Evolutionary conservation across 2,329 filamentous ascomycete species (phyloP).

Genomic region (Cladosporium sphaerospermum): DNA sequence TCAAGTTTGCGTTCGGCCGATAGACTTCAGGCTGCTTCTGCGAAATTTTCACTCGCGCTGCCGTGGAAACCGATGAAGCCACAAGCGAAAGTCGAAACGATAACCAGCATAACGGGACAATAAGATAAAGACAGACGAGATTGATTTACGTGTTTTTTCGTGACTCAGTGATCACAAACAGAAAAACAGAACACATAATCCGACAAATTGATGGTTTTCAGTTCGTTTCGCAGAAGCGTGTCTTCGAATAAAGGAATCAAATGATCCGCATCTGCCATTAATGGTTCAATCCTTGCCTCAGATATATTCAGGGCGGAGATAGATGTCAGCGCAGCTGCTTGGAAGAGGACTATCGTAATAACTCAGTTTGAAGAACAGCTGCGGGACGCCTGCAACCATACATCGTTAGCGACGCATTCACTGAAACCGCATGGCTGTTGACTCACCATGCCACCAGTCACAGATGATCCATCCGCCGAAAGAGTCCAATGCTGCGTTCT

Average conservation of each 20-base stretch:
- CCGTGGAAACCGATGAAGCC: too few species aligned
- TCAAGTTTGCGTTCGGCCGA: not conserved
- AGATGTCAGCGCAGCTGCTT: constrained; percentile 27
- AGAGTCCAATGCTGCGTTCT: constrained; percentile 9
- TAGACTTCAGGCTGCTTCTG: not conserved
- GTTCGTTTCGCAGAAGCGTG: too few species aligned
- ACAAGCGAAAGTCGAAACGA: too few species aligned
- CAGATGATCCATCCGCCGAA: constrained; percentile 27
- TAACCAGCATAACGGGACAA: too few species aligned
- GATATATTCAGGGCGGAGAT: constrained; percentile 25
- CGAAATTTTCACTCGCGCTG: not conserved
- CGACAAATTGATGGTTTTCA: too few species aligned
- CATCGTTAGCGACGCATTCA: too few species aligned
- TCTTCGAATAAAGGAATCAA: not conserved
- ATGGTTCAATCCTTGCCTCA: constrained; percentile 5
- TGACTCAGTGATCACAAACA: not conserved
- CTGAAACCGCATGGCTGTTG: not conserved
- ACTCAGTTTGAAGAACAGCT: constrained; percentile 27
- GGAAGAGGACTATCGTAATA: constrained; percentile 21
- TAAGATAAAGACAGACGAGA: not conserved
- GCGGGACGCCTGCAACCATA: constrained; percentile 18
- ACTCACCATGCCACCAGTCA: constrained; percentile 9
- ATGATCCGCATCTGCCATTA: not conserved
- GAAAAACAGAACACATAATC: not conserved
- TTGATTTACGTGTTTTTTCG: not conserved